Percentiles rank a stretch among this genome's conserved stretches.
These are phyloP conservation scores for Phycomyces blakesleeanus DNA, from an alignment of 192 early-diverging fungal species.

Conservation along the genomic window DNA sequence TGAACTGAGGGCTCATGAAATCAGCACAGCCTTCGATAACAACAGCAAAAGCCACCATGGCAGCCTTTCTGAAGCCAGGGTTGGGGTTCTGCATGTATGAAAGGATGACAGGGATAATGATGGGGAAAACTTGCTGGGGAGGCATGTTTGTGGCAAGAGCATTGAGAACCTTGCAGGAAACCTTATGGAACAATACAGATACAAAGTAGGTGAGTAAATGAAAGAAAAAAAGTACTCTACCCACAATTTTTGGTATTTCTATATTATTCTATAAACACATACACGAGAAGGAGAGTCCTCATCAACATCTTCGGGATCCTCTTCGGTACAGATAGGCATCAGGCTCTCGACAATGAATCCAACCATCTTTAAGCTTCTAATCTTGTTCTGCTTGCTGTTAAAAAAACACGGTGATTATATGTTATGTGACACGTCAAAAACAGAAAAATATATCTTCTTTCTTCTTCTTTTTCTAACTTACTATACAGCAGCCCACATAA, in stretches of 20 bases:
- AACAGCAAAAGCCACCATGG: slow-evolving; percentile 81
- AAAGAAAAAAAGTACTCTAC: slow-evolving; percentile 1
- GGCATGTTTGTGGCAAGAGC: slow-evolving; percentile 78
- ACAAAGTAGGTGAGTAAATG: too few relatives aligned
- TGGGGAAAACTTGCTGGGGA: slow-evolving; percentile 84
- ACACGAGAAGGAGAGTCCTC: slow-evolving; percentile 74
- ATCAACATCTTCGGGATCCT: slow-evolving; percentile 74
- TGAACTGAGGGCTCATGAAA: slow-evolving; percentile 70
- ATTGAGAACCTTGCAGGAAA: slow-evolving; percentile 68
- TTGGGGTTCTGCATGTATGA: slow-evolving; percentile 76
- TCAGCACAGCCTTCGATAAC: slow-evolving; percentile 87
- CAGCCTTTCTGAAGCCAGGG: slow-evolving; percentile 75
- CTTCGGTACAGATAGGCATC: slow-evolving; percentile 82
- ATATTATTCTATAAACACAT: slow-evolving; percentile 11
- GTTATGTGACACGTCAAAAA: too few relatives aligned
- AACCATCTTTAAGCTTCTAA: slow-evolving; percentile 82
- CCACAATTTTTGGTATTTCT: background rate
- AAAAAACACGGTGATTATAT: too few relatives aligned
- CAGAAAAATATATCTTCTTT: too few relatives aligned
- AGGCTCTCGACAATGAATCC: slow-evolving; percentile 70
- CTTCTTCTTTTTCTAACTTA: slow-evolving; percentile 45
- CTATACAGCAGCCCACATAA: slow-evolving; percentile 74
- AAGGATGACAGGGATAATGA: slow-evolving; percentile 66
- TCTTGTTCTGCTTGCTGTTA: slow-evolving; percentile 67
- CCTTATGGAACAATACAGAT: slow-evolving; percentile 8